Evolutionary conservation across 148 eudicot genomes (phyloP).

Genomic region (Camellia lanceoleosa): DNA sequence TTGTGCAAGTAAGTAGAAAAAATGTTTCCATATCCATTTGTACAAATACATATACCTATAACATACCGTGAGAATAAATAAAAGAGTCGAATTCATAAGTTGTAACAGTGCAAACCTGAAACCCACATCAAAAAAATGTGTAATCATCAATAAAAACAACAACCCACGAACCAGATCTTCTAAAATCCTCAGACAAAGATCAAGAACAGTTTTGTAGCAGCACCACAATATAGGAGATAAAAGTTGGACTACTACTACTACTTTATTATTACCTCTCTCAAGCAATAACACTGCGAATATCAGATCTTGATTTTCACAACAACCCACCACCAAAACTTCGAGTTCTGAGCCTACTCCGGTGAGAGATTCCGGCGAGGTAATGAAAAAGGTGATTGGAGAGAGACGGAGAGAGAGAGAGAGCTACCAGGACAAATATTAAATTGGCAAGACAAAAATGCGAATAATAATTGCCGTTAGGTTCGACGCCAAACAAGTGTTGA

Average conservation of each 20-base stretch:
- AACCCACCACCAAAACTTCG: background rate
- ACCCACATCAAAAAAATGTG: conserved; percentile 1
- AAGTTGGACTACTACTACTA: background rate
- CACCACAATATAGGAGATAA: background rate
- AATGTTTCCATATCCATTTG: background rate
- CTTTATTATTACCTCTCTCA: background rate
- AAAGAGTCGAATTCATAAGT: background rate
- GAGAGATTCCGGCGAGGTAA: conserved; percentile 2
- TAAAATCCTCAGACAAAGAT: background rate
- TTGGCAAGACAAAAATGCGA: conserved; percentile 12
- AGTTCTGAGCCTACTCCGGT: conserved; percentile 1
- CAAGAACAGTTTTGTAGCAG: background rate
- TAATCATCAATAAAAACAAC: background rate
- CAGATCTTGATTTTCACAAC: conserved; percentile 10
- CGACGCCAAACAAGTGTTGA: background rate
- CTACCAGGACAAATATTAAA: conserved; percentile 7
- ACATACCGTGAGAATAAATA: background rate
- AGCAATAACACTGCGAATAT: background rate
- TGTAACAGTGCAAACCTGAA: background rate
- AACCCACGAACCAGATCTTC: background rate
- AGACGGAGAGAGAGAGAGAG: too few species aligned
- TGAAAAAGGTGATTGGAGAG: too few species aligned
- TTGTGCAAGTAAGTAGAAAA: too few species aligned
- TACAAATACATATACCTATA: background rate
- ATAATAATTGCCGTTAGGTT: conserved; percentile 25